These are phyloP conservation scores for Pyrus bretschneideri DNA, from an alignment of 306 rosid species.

Conservation along the genomic window DNA sequence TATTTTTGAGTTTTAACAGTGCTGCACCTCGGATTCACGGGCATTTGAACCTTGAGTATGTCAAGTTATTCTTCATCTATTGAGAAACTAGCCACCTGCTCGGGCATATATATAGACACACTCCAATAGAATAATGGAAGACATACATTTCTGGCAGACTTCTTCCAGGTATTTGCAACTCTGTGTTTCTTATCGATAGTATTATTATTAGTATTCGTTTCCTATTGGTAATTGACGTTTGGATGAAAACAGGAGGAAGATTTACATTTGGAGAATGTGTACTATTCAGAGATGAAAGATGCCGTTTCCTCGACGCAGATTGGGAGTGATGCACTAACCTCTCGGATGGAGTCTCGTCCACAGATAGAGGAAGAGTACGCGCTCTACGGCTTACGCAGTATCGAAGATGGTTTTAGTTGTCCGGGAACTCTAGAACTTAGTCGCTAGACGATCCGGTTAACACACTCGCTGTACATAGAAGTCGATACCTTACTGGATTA, in stretches of 20 bases:
- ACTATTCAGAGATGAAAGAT: conserved; percentile 91
- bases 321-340: no score
- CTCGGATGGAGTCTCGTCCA: no score
- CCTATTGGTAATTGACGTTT: neutral
- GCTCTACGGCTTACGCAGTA: no score
- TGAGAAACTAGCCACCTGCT: neutral
- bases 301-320: neutral
- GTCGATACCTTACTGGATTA: conserved; percentile 21
- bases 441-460: neutral
- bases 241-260: conserved; percentile 59
- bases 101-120: no score
- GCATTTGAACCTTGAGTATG: neutral
- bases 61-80: neutral
- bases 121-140: no score
- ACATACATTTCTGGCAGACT: conserved; percentile 75
- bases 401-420: no score
- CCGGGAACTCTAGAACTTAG: neutral
- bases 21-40: neutral
- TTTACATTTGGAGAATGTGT: conserved; percentile 71
- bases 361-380: no score
- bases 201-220: neutral
- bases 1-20: neutral
- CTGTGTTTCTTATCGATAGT: neutral
- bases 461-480: conserved; percentile 24
- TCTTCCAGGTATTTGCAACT: conserved; percentile 51